Evolutionary conservation across 1,284 basidiomycete genomes (phyloP).

Genomic region (Heterobasidion irregulare): DNA sequence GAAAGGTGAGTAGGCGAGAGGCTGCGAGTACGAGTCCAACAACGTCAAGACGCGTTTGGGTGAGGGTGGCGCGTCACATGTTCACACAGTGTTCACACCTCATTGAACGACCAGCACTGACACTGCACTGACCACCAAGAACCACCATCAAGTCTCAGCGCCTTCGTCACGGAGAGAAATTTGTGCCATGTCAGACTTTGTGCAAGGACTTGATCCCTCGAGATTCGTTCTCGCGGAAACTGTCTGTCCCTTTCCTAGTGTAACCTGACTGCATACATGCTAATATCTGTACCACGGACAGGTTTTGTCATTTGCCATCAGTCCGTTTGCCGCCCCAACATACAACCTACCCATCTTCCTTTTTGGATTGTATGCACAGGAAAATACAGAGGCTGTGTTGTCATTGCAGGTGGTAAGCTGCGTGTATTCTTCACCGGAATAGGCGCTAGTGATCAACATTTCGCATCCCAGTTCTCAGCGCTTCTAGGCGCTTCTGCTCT

Average conservation of each 20-base stretch:
- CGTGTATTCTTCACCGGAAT: background rate
- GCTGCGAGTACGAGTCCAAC: too few relatives aligned
- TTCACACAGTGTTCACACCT: too few relatives aligned
- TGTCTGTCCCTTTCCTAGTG: conserved; percentile 26
- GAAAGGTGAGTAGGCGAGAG: too few relatives aligned
- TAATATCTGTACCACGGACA: conserved; percentile 9
- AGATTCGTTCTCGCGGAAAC: conserved; percentile 59
- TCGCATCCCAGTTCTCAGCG: conserved; percentile 46
- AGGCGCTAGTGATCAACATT: background rate
- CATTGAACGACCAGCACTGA: too few relatives aligned
- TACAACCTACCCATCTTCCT: conserved; percentile 73
- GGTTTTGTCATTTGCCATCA: conserved; percentile 51
- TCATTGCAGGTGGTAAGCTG: conserved; percentile 52
- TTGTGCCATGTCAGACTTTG: conserved; percentile 50
- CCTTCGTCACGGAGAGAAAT: too few relatives aligned
- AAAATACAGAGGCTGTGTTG: conserved; percentile 52
- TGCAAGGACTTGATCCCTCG: conserved; percentile 60
- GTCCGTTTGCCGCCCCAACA: conserved; percentile 48
- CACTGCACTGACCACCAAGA: too few relatives aligned
- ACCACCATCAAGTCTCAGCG: too few relatives aligned
- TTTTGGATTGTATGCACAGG: conserved; percentile 65
- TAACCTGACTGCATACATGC: background rate
- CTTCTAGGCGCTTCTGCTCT: conserved; percentile 51
- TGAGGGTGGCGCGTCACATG: too few relatives aligned
- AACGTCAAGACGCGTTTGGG: too few relatives aligned